Percentiles rank a stretch among this genome's conserved stretches.
Conservation (phyloP, 2,329 filamentous ascomycete species). For the Ceratocystis albifundus region DNA sequence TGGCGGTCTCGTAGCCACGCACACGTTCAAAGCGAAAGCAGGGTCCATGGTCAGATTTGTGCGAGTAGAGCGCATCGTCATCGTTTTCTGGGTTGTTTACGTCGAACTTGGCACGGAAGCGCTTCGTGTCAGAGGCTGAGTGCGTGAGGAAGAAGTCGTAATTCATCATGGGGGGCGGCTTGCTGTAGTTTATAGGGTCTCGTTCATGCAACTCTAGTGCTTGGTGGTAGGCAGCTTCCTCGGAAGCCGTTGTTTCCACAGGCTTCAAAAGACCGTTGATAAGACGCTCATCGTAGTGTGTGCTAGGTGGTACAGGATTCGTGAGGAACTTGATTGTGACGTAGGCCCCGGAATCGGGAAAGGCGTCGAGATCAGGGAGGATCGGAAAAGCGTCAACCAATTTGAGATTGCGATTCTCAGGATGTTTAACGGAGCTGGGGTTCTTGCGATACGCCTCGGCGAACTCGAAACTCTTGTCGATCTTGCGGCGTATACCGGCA, state of each 20-base stretch:
- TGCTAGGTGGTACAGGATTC: conserved; percentile 46
- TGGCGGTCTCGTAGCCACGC: conserved; percentile 52
- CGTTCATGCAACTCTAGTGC: conserved; percentile 44
- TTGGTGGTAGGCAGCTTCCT: conserved; percentile 41
- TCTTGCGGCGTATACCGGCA: conserved; percentile 57
- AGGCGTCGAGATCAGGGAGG: conserved; percentile 55
- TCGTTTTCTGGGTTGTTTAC: conserved; percentile 44
- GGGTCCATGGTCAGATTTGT: conserved; percentile 36
- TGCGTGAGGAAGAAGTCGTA: conserved; percentile 56
- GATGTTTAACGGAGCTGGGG: conserved; percentile 44
- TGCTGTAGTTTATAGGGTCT: conserved; percentile 45
- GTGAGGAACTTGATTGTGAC: conserved; percentile 58
- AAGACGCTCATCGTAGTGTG: conserved; percentile 48
- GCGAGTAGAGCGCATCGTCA: conserved; percentile 44
- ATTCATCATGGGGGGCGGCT: conserved; percentile 48
- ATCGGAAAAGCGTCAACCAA: conserved; percentile 50
- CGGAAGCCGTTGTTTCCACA: conserved; percentile 43
- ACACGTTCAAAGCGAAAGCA: conserved; percentile 52
- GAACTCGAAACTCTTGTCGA: conserved; percentile 48
- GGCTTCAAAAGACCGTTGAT: conserved; percentile 51
- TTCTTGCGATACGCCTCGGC: conserved; percentile 45
- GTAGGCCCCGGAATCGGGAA: conserved; percentile 58
- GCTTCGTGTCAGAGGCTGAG: conserved; percentile 36
- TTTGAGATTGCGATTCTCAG: conserved; percentile 46
- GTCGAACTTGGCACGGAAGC: conserved; percentile 52